Evolutionary conservation across 2,329 filamentous ascomycete species (phyloP), one percentile per base, ranked within the genome.

Genomic region (Aspergillus sp.): DNA sequence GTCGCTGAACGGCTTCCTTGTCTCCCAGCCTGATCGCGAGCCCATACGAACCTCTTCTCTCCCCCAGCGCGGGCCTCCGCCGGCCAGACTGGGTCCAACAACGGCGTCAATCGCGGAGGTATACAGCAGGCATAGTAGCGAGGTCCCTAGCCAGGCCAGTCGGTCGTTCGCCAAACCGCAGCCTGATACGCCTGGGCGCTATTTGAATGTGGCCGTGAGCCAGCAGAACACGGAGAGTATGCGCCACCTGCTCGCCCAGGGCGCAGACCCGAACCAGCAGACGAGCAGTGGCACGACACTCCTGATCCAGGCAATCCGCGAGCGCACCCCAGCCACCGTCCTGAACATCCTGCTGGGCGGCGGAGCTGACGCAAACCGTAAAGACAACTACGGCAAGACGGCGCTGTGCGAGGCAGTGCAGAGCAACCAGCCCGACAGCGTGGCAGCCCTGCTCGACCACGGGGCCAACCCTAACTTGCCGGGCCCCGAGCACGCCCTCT

Each of bases 401-500:
- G 80, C 86, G 0, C 76, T 89, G 2, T 87, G 87, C 68, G 81
- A 84, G 61, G 84, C 86, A 4, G 85, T 89, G 52, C 78, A 80
- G 48, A 75, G 76, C 17, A 80, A 79, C 11, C 80, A 86, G 5
- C 72, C 80, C 48, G 85, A 88, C 57, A 76, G 88, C 1, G 81
- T 87, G 58, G 77, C 72, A 1, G 67, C 75, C 3, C 69, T 85
- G 15, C 71, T 86, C 2, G 79, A 88, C 51, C 80, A 86, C 54
- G 81, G 83, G 3, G 88, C 87, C 2, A 82, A 89, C 64, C 82
- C 86, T 8, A 90, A 90, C 67, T 75, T 89, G 5, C 87, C 87
- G 1, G 86, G 85, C 1, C 86, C 86, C 11, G 88, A 89, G 70
- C 84, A 89, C 73, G 83, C 86, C 72, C 78, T 90, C 22, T 87